Evolutionary conservation across 441 rosid genomes (phyloP), one percentile per base, ranked within the genome.

Genomic region (Pelargonium cotyledonis): DNA sequence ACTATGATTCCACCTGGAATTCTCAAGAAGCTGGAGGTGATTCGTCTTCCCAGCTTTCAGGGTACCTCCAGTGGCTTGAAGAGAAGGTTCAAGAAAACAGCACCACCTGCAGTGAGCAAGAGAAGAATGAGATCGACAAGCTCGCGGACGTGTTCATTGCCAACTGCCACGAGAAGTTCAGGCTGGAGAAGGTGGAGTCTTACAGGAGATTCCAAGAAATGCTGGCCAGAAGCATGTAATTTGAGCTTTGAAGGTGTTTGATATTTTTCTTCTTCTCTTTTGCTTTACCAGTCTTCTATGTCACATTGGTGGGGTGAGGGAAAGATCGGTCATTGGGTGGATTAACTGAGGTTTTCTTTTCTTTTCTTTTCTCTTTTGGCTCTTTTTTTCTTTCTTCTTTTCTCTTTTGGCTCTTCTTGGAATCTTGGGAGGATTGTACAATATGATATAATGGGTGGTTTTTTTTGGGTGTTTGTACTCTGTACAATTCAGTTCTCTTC

Each of bases 111-210:
- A 73, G 23, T 4, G 79, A 68, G 51, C 72, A 75, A 31, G 65
- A 51, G n/a, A 62, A 44, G 10, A 83, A 83, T 65, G 91, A 89
- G 76, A 90, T 93, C 40, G 97, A 93, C 78, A 71, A 70, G 71
- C 67, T 91, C 18, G 98, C 98, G 3, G 98, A 93, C 49, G 66
- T 73, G 85, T 93, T 93, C 70, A 93, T 93, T 18, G 93, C 90
- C 49, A 77, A 66, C 40, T 85, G 93, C 70, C 96, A 85, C 76
- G 95, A 86, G 76, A 91, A 89, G 80, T 91, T 91, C 76, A 78
- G 72, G 70, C 70, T 93, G 83, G 98, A 93, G 91, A 93, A 93
- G 83, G 90, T 86, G 75, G 97, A 93, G 77, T 93, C 98, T 1
- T 80, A 85, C 53, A 89, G 98, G 83, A 91, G 90, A 81, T 91